A percentile compares a stretch with the other conserved stretches of the same genome.
Evolutionary conservation across 1,284 basidiomycete species (phyloP).

Genomic region (Xerocomus amazonicus): DNA sequence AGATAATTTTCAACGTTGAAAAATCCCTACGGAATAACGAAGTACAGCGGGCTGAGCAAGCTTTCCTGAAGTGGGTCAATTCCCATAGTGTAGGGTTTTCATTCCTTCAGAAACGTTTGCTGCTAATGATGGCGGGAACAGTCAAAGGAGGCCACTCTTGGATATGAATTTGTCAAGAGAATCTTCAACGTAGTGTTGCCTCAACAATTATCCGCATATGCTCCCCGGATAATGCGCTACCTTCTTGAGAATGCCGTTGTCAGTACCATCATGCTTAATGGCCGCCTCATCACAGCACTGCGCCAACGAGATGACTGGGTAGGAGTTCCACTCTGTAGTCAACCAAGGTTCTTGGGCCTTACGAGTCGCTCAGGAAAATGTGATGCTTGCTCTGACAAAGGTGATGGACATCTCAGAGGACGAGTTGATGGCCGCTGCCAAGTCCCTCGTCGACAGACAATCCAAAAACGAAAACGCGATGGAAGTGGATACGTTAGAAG

Average conservation of each 20-base stretch:
- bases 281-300: slow-evolving; percentile 51
- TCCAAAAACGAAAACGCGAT: slow-evolving; percentile 42
- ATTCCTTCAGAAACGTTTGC: background rate
- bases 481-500: slow-evolving; percentile 49
- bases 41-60: slow-evolving; percentile 41
- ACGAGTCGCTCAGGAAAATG: slow-evolving; percentile 43
- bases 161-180: slow-evolving; percentile 54
- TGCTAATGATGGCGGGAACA: slow-evolving; percentile 9
- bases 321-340: slow-evolving; percentile 16
- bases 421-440: slow-evolving; percentile 53
- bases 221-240: slow-evolving; percentile 51
- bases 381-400: slow-evolving; percentile 47
- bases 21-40: slow-evolving; percentile 31
- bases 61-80: slow-evolving; percentile 52
- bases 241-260: slow-evolving; percentile 53
- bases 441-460: slow-evolving; percentile 38
- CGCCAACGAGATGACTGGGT: slow-evolving; percentile 64
- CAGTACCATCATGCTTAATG: slow-evolving; percentile 56
- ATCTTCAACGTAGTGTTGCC: slow-evolving; percentile 48
- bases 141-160: slow-evolving; percentile 32
- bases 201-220: slow-evolving; percentile 31
- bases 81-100: slow-evolving; percentile 29
- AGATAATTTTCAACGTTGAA: slow-evolving; percentile 39
- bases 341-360: background rate
- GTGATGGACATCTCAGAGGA: slow-evolving; percentile 62